A percentile compares a stretch with the other conserved stretches of the same genome.
Evolutionary conservation across 768 basidiomycete genomes (phyloP).

Genomic region (Pulveroboletus sp.): DNA sequence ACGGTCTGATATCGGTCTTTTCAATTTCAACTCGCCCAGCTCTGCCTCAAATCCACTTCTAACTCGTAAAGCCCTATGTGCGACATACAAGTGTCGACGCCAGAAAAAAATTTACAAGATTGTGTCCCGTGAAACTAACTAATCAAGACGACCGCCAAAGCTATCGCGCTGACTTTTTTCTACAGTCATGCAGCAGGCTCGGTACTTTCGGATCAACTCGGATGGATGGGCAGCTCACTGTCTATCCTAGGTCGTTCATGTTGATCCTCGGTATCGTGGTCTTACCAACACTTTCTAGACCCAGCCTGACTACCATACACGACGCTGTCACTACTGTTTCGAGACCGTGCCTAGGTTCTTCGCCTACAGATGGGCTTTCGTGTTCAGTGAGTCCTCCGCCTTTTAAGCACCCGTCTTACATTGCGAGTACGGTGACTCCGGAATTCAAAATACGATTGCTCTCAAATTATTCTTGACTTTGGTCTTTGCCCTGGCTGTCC

Average conservation of each 20-base stretch:
- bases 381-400: background rate
- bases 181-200: no score
- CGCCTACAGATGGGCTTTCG: background rate
- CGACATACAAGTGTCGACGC: background rate
- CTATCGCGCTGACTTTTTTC: background rate
- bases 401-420: background rate
- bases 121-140: background rate
- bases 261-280: slow-evolving; percentile 4
- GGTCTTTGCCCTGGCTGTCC: background rate
- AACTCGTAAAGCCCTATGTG: background rate
- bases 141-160: background rate
- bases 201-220: no score
- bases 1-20: no score
- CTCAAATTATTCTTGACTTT: slow-evolving; percentile 1
- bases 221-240: no score
- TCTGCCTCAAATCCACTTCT: no score
- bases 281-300: slow-evolving; percentile 1
- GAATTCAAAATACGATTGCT: background rate
- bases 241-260: background rate
- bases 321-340: slow-evolving; percentile 4
- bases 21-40: no score
- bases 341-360: background rate
- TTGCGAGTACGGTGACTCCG: slow-evolving; percentile 4
- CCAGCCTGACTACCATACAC: background rate
- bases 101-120: no score